Evolutionary conservation across 2,329 filamentous ascomycete genomes (phyloP).

Genomic region (Pseudogymnoascus sp.): DNA sequence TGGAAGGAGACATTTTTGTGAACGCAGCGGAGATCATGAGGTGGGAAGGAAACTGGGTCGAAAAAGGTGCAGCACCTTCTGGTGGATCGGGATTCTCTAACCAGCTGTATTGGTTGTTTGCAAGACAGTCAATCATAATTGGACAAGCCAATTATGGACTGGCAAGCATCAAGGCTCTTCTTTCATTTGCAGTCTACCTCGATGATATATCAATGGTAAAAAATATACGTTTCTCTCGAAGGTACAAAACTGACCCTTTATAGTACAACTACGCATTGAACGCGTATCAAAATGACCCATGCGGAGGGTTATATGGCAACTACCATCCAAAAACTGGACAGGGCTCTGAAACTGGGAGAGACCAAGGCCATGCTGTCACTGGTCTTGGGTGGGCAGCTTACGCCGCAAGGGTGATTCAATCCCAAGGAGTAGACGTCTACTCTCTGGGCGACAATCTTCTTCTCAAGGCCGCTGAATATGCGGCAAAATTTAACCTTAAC

Average conservation of each 20-base stretch:
- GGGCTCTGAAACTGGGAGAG: slow-evolving; percentile 31
- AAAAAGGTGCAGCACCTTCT: slow-evolving; percentile 28
- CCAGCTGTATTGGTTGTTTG: slow-evolving; percentile 36
- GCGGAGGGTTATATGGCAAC: slow-evolving; percentile 29
- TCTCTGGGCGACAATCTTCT: slow-evolving; percentile 27
- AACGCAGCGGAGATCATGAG: slow-evolving; percentile 39
- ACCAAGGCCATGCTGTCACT: slow-evolving; percentile 30
- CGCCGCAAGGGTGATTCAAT: slow-evolving; percentile 29
- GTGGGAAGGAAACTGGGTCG: slow-evolving; percentile 35
- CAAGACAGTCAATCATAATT: slow-evolving; percentile 31
- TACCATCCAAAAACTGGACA: slow-evolving; percentile 31
- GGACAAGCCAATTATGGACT: slow-evolving; percentile 38
- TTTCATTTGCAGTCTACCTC: slow-evolving; percentile 34
- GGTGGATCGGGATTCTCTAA: slow-evolving; percentile 33
- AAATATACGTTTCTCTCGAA: neutral
- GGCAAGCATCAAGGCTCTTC: slow-evolving; percentile 32
- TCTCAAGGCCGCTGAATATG: slow-evolving; percentile 32
- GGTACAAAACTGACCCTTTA: neutral
- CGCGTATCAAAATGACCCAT: slow-evolving; percentile 31
- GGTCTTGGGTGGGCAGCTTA: slow-evolving; percentile 31
- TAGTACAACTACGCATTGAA: slow-evolving; percentile 35
- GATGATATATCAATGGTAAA: slow-evolving; percentile 32
- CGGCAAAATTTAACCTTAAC: slow-evolving; percentile 33
- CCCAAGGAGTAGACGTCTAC: slow-evolving; percentile 32
- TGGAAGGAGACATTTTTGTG: slow-evolving; percentile 34